Evolutionary conservation across 805 yeast genomes (phyloP), one percentile per base, ranked within the genome.

Genomic region (Diddensiella santjacobensis): DNA sequence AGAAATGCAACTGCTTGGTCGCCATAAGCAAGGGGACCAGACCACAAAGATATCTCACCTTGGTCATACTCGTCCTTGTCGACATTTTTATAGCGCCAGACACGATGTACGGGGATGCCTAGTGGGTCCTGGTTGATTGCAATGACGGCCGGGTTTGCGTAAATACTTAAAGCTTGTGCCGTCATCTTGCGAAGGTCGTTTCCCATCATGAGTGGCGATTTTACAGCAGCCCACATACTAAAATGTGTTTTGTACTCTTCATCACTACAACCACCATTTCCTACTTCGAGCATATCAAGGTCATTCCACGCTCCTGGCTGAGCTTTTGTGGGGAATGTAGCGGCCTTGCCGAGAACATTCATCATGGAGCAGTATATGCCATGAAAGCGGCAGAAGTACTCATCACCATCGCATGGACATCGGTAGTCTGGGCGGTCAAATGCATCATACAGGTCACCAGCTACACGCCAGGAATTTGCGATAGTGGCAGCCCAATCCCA

Each of bases 211-310:
- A 64, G 47, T 11, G 67, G 65, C 31, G 65, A 60, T 47, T 63
- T 64, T 18, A 63, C 54, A 13, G 58, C 55, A 1, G 67, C 56
- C 68, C 68, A 64, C 55, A 64, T 50, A 4, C 65, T 52, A 39
- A 64, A 64, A 42, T 62, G 67, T 10, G 67, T 47, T 47, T 44
- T 53, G 49, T 62, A 61, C 47, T 63, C 68, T n/a, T 59, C 63
- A 23, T 58, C 58, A 13, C 60, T 52, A 53, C 56, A 49, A 11
- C 60, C 60, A n/a, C 67, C 67, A 49, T 59, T 60, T 13, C 67
- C 68, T 22, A 63, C 62, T 48, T 64, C 67, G 29, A 64, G 48
- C 51, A 55, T 59, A 45, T 64, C 68, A 35, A 64, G 41, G 47
- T 64, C 68, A 46, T 60, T 60, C 62, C 64, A 64, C 4, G 59